Evolutionary conservation across 129 eudicot genomes (phyloP).

Genomic region (Flaveria brownii): DNA sequence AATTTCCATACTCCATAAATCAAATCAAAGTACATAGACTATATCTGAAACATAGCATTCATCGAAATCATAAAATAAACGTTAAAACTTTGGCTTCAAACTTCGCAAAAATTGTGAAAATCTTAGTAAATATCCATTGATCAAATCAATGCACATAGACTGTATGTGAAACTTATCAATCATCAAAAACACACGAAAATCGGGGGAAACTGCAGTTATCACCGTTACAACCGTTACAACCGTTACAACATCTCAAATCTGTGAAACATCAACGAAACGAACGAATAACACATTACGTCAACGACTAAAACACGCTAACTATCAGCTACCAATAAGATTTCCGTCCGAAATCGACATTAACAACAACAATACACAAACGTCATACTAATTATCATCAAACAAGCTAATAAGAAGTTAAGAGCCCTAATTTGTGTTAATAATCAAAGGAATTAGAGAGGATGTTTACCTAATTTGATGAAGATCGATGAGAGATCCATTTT

Average conservation of each 20-base stretch:
- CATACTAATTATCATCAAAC: not conserved
- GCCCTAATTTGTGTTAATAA: conserved; percentile 17
- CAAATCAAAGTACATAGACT: not conserved
- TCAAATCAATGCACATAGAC: not conserved
- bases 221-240: not conserved
- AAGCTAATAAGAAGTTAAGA: not conserved
- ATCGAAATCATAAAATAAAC: not conserved
- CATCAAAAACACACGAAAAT: not conserved
- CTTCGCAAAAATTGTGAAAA: not conserved
- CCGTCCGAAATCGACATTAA: conserved; percentile 13
- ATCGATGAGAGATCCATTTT: conserved; percentile 28
- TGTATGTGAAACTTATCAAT: not conserved
- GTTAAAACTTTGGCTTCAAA: not conserved
- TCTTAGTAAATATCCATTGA: not conserved
- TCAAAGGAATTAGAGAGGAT: not conserved
- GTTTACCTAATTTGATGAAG: conserved; percentile 27
- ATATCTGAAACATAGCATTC: not conserved
- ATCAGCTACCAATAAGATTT: conserved; percentile 14
- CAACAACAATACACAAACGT: not conserved
- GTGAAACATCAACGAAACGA: not conserved
- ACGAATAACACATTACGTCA: conserved; percentile 11
- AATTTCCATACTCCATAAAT: not conserved
- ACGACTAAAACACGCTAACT: conserved; percentile 14
- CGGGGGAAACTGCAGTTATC: conserved; percentile 3
- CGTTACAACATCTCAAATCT: not conserved